Evolutionary conservation across 345 rosid genomes (phyloP), one percentile per base, ranked within the genome.

Genomic region (Rhodamnia rubescens): DNA sequence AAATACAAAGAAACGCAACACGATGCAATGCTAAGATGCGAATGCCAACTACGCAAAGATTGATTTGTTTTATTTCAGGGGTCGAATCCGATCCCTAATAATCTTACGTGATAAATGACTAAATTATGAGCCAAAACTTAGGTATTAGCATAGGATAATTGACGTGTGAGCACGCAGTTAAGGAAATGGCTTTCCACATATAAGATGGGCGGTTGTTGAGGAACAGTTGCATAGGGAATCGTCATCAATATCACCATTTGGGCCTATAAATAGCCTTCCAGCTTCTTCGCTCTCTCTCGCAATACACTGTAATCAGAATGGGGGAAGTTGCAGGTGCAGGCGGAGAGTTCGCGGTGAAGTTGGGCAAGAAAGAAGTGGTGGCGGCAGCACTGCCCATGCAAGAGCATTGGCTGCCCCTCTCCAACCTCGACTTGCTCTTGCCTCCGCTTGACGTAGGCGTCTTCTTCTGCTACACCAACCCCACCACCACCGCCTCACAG

Each of bases 341-440:
- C 47, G 51, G 20, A 14, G 84, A 49, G 51, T 20, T 86, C 27
- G 27, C 32, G 75, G 81, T 86, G 55, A 92, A 86, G 21, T 84
- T 92, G 87, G 88, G 64, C 80, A 93, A 87, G 91, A 89, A 81
- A 84, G 96, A 96, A 83, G 85, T 92, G 85, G 93, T 96, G 88
- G 92, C 96, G 15, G 92, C 98, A 16, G 90, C 84, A 81, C 89
- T 93, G 14, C 96, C 98, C 32, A 52, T 93, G 84, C 98, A 93
- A 85, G 90, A 93, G 81, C 97, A 93, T 61, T 92, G 98, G 95
- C 91, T 96, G 54, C 98, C 98, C 6, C 88, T 92, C 83, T 95
- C 98, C 51, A 96, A 95, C 94, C 94, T 96, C 11, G 99, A 96
- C 92, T 86, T 96, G 88, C 91, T 95, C 50, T 89, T 96, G 42